Evolutionary conservation across 441 rosid species (phyloP).

Genomic region (Gossypium davidsonii): DNA sequence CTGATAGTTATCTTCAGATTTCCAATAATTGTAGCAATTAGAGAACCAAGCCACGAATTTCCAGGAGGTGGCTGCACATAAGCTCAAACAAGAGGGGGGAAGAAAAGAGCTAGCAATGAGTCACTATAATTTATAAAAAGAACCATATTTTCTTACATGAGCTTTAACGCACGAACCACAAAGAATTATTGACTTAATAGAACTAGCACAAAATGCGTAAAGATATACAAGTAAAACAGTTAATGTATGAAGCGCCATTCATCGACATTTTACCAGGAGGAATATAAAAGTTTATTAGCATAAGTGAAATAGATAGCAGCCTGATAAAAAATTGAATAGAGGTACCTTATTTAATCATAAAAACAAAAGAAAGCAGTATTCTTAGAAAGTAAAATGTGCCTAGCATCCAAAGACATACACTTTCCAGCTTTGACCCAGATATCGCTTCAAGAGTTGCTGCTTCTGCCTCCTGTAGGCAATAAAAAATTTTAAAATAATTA

Average conservation of each 20-base stretch:
- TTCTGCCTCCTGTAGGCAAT: slow-evolving; percentile 71
- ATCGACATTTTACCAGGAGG: not conserved
- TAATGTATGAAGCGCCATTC: not conserved
- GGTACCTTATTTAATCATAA: not conserved
- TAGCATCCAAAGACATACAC: slow-evolving; percentile 39
- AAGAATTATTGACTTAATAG: slow-evolving; percentile 13
- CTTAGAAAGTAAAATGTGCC: not conserved
- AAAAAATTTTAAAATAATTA: slow-evolving; percentile 10
- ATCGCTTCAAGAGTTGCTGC: slow-evolving; percentile 84
- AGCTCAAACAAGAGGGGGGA: slow-evolving; percentile 5
- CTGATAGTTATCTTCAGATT: slow-evolving; percentile 93
- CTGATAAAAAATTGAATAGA: not conserved
- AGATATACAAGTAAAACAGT: not conserved
- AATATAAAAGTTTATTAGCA: not conserved
- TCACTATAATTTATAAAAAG: not conserved
- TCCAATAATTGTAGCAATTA: slow-evolving; percentile 88
- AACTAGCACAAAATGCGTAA: not conserved
- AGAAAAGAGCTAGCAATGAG: slow-evolving; percentile 16
- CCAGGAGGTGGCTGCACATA: slow-evolving; percentile 62
- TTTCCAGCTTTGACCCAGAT: slow-evolving; percentile 75
- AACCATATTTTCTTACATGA: slow-evolving; percentile 8
- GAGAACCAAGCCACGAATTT: slow-evolving; percentile 91
- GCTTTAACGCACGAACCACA: slow-evolving; percentile 17
- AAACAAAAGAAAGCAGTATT: slow-evolving; percentile 15
- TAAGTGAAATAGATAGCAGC: not conserved